These are phyloP conservation scores for Floccularia luteovirens DNA, from an alignment of 768 basidiomycete genomes.

Conservation along the genomic window DNA sequence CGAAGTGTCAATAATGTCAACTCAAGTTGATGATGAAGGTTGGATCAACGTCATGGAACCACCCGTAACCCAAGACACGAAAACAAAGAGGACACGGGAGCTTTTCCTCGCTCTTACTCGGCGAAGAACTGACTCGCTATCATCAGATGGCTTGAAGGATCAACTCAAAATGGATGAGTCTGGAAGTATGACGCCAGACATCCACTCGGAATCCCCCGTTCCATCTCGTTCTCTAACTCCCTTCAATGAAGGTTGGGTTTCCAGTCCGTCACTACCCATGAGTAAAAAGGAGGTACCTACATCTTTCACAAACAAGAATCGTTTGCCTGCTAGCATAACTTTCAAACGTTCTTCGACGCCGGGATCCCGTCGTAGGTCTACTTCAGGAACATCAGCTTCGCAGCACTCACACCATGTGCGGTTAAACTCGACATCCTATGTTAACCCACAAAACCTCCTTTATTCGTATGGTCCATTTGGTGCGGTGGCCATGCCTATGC, in stretches of 20 bases:
- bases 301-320: neutral
- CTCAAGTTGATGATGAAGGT: conserved; percentile 34
- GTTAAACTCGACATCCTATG: too few relatives aligned
- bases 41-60: conserved; percentile 31
- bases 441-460: too few relatives aligned
- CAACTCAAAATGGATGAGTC: neutral
- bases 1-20: conserved; percentile 21
- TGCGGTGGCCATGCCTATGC: too few relatives aligned
- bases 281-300: neutral
- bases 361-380: too few relatives aligned
- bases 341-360: too few relatives aligned
- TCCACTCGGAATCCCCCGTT: neutral
- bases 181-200: neutral
- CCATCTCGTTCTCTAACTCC: neutral
- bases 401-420: too few relatives aligned
- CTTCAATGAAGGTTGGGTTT: conserved; percentile 19
- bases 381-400: too few relatives aligned
- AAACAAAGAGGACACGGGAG: conserved; percentile 32
- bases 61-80: conserved; percentile 15
- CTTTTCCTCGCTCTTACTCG: conserved; percentile 32
- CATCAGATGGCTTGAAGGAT: conserved; percentile 17
- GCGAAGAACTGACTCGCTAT: conserved; percentile 30
- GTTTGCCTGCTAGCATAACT: too few relatives aligned
- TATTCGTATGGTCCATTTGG: too few relatives aligned
- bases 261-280: conserved; percentile 11